Evolutionary conservation across 306 rosid species (phyloP).

Genomic region (Luffa acutangula): DNA sequence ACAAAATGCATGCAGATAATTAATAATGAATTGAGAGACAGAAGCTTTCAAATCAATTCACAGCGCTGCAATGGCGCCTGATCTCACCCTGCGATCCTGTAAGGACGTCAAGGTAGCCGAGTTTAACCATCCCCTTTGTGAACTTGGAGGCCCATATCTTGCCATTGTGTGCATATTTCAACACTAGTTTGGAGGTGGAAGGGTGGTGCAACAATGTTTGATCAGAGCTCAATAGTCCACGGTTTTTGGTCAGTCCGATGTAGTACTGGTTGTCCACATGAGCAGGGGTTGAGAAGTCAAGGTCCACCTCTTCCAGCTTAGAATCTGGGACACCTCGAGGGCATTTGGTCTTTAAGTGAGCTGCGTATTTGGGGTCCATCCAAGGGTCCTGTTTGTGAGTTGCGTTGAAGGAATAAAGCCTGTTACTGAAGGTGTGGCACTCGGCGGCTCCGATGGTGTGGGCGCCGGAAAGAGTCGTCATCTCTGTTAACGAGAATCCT

Average conservation of each 20-base stretch:
- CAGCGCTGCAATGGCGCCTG: slow-evolving; percentile 18
- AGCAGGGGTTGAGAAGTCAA: slow-evolving; percentile 16
- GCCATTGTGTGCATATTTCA: slow-evolving; percentile 3
- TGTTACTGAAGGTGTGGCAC: slow-evolving; percentile 16
- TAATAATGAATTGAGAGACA: background rate
- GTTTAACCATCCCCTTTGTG: slow-evolving; percentile 23
- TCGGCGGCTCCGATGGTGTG: slow-evolving; percentile 27
- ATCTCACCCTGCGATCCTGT: slow-evolving; percentile 20
- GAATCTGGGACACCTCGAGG: background rate
- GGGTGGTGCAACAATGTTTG: slow-evolving; percentile 13
- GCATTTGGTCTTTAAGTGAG: slow-evolving; percentile 17
- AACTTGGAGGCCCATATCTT: slow-evolving; percentile 18
- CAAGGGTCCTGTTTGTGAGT: slow-evolving; percentile 22
- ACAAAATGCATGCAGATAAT: too few relatives aligned
- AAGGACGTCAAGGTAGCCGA: slow-evolving; percentile 20
- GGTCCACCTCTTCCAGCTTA: background rate
- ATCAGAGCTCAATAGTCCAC: slow-evolving; percentile 13
- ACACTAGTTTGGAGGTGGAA: slow-evolving; percentile 7
- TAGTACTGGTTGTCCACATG: slow-evolving; percentile 16
- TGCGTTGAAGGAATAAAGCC: slow-evolving; percentile 18
- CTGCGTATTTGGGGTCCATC: slow-evolving; percentile 13
- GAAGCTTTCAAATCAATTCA: slow-evolving; percentile 7
- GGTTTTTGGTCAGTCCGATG: slow-evolving; percentile 2
- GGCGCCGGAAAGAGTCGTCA: slow-evolving; percentile 32
- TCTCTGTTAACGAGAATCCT: slow-evolving; percentile 18